Conservation (phyloP, 2,329 filamentous ascomycete genomes). For the Aurifilum marmelostoma region DNA sequence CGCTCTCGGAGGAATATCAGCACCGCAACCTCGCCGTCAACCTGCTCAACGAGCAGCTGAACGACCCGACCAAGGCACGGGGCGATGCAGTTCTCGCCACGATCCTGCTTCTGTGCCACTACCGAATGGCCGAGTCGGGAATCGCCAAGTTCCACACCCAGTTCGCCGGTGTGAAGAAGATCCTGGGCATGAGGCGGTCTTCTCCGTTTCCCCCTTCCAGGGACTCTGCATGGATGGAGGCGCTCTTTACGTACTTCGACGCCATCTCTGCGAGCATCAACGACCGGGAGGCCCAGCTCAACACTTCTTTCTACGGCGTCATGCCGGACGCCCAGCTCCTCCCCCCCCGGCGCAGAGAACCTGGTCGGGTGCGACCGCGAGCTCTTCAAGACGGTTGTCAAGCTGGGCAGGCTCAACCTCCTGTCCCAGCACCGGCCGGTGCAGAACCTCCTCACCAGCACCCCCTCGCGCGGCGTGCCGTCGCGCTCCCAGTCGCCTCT, state of each 20-base stretch:
- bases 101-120: conserved; percentile 84
- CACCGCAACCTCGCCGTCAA: conserved; percentile 80
- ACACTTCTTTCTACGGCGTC: conserved; percentile 65
- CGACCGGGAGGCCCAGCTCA: conserved; percentile 83
- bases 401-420: conserved; percentile 82
- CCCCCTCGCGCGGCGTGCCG: conserved; percentile 31
- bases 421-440: conserved; percentile 72
- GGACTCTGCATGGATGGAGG: conserved; percentile 87
- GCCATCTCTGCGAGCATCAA: conserved; percentile 91
- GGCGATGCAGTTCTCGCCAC: conserved; percentile 89
- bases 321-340: conserved; percentile 53
- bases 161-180: conserved; percentile 89
- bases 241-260: conserved; percentile 93
- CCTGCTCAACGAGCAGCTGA: conserved; percentile 81
- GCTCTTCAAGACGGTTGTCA: conserved; percentile 83
- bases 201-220: conserved; percentile 57
- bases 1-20: conserved; percentile 78
- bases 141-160: conserved; percentile 93
- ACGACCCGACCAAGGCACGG: conserved; percentile 72
- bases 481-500: conserved; percentile 44
- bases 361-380: conserved; percentile 84
- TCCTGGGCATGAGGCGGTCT: conserved; percentile 73
- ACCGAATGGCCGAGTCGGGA: conserved; percentile 91
- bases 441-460: conserved; percentile 40
- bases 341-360: conserved; percentile 73